phyloP scores from a whole-genome alignment of 306 rosid species.

The Lablab purpureus region DNA sequence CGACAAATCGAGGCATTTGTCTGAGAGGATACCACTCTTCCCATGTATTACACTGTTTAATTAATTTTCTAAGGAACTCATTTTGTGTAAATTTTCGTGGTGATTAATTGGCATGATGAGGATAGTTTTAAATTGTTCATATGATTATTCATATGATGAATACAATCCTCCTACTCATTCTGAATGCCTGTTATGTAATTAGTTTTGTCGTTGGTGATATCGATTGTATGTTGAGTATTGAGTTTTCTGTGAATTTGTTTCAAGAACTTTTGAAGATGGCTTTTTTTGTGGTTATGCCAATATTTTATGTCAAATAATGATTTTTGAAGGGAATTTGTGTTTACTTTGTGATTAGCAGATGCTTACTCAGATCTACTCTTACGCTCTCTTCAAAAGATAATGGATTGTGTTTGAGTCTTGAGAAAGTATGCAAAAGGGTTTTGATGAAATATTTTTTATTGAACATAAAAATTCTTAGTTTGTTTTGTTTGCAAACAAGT shows the following conservation, averaged over 20 bases:
- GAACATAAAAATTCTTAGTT: too few relatives aligned
- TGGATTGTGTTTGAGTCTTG: too few relatives aligned
- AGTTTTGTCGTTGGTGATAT: slow-evolving; percentile 42
- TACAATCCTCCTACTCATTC: slow-evolving; percentile 85
- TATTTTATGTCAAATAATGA: too few relatives aligned
- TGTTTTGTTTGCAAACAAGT: too few relatives aligned
- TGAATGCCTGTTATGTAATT: slow-evolving; percentile 57
- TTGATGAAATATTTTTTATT: too few relatives aligned
- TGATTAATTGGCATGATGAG: slow-evolving; percentile 58
- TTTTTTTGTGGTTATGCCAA: too few relatives aligned
- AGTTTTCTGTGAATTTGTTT: background rate
- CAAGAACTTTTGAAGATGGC: background rate
- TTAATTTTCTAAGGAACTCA: too few relatives aligned
- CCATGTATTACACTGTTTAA: background rate
- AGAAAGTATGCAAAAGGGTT: too few relatives aligned
- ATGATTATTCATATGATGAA: slow-evolving; percentile 58
- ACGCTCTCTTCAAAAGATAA: too few relatives aligned
- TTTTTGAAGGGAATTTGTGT: too few relatives aligned
- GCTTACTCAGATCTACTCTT: too few relatives aligned
- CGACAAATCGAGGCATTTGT: slow-evolving; percentile 97
- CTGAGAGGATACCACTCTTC: slow-evolving; percentile 68
- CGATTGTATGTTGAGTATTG: background rate
- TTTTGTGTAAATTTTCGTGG: background rate
- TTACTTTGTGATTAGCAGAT: too few relatives aligned
- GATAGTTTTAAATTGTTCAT: slow-evolving; percentile 38